Base-by-base conservation (phyloP, 192 early-diverging fungal genomes). In the Backusella australiensis region DNA sequence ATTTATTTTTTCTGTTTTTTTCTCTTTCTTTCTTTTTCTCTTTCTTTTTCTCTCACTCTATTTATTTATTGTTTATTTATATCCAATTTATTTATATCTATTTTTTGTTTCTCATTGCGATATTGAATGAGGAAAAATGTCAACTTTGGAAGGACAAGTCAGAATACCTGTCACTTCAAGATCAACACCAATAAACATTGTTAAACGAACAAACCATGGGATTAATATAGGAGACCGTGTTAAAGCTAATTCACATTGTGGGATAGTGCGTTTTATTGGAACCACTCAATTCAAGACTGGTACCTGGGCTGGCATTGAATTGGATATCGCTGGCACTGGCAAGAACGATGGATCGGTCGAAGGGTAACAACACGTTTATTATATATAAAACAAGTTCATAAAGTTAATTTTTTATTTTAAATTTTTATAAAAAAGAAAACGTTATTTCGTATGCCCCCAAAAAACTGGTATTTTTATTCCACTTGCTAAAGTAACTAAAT, bases 241-340 rank as follows among this genome's bases (percentile, higher is more conserved):
- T 12, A 41, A 71, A 46, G 39, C 29, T 23, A 71, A 34, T 71
- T 71, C 70, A 32, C 14, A 82, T 6, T 4, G 41, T 71, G 93
- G 93, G 53, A 89, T 85, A 29, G 82, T 94, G 15, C 86, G 85
- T 44, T 94, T 85, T 72, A 53, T 93, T 29, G 93, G 93, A 8
- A 85, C 90, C 0, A 88, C 90, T 21, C 83, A 90, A 34, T 89
- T 90, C 67, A 93, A 93, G 80, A 83, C 86, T 34, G 93, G 92
- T 7, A 85, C 84, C 4, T 94, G 92, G 92, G 93, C 91, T n/a
- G 93, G 93, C 21, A 84, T 94, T 69, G 90, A 91, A 77, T 81
- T 94, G 6, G 91, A 94, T 63, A 85, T 86, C 41, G 78, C 72
- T 4, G 91, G 90, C 6, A 86, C 83, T 34, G 93, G 93, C 17